These are phyloP conservation scores for Sabuloglossum arenarium DNA, from an alignment of 495 filamentous ascomycete species.

Conservation along the genomic window DNA sequence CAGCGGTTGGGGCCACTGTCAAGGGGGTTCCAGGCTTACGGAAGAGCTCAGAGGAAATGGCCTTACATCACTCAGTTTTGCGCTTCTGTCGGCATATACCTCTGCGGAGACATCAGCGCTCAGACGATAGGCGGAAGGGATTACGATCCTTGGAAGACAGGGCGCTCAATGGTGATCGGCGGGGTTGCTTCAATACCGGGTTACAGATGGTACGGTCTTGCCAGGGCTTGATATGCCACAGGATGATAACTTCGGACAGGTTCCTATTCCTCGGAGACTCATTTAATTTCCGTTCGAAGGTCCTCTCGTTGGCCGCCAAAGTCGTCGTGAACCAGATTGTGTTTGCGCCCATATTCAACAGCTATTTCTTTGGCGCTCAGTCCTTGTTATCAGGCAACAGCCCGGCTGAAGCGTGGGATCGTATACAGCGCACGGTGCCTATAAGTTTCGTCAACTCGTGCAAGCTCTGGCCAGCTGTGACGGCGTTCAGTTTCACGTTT, in stretches of 20 bases:
- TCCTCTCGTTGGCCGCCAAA: constrained; percentile 49
- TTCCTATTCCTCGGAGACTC: constrained; percentile 59
- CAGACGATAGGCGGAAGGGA: constrained; percentile 28
- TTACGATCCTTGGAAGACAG: constrained; percentile 51
- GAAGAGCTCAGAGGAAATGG: constrained; percentile 39
- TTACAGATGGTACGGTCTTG: constrained; percentile 46
- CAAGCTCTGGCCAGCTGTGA: constrained; percentile 83
- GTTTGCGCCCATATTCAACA: constrained; percentile 79
- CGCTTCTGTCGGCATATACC: constrained; percentile 57
- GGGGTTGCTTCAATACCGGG: constrained; percentile 48
- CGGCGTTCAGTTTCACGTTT: constrained; percentile 71
- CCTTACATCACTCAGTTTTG: constrained; percentile 62
- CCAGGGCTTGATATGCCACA: neutral
- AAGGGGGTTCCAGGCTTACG: constrained; percentile 46
- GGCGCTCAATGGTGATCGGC: constrained; percentile 53
- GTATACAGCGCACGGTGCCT: constrained; percentile 56
- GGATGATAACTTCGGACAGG: constrained; percentile 22
- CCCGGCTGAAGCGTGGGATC: constrained; percentile 38
- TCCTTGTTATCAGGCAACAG: constrained; percentile 36
- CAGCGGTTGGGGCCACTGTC: constrained; percentile 34
- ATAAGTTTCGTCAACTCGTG: constrained; percentile 53
- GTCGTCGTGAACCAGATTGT: constrained; percentile 60
- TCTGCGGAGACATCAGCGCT: constrained; percentile 60
- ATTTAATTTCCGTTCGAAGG: constrained; percentile 62
- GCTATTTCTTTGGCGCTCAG: constrained; percentile 83